Evolutionary conservation across 768 basidiomycete species (phyloP), one percentile per base, ranked within the genome.

Genomic region (Mycena floridula): DNA sequence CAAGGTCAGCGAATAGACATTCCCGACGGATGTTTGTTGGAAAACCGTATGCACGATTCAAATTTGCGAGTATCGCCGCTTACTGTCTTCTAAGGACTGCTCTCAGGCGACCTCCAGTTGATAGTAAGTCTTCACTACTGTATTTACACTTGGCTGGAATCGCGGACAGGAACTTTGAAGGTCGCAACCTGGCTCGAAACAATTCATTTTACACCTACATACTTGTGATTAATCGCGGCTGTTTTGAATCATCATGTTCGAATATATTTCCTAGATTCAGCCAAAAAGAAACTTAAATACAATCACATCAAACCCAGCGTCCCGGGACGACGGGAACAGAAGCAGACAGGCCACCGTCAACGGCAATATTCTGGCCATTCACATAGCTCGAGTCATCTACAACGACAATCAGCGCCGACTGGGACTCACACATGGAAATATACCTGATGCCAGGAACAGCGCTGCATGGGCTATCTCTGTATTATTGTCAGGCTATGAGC

Each of bases 331-430:
- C 82, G 5, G 90, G 91, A 54, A 81, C 77, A 0, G 89, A 89
- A 21, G 82, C 68, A 9, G 86, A 82, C 47, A 95, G 62, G 1
- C 90, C 93, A 6, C 93, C 94, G 53, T 95, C 93, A 24, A 92
- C 84, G 0, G 84, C 83, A 24, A 90, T 73, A 54, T 82, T 85
- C 56, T 93, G 88, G 13, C 89, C 94, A 57, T 94, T 96, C 45
- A 97, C 80, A 61, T 92, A 94, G 63, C 89, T 92, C 1, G 89
- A 82, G 50, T 90, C 88, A 53, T 92, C 90, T 90, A 39, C 5
- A 43, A 5, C 49, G 46, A 11, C 24, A 18, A 25, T 18, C 25
- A 45, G 25, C 16, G 27, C 21, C 42, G 38, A 46, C 27, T 4
- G 24, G 27, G 35, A 44, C 45, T 28, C 18, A 5, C 13, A 48